Evolutionary conservation across 2,329 filamentous ascomycete genomes (phyloP), one percentile per base, ranked within the genome.

Genomic region (Colletotrichum aenigma): DNA sequence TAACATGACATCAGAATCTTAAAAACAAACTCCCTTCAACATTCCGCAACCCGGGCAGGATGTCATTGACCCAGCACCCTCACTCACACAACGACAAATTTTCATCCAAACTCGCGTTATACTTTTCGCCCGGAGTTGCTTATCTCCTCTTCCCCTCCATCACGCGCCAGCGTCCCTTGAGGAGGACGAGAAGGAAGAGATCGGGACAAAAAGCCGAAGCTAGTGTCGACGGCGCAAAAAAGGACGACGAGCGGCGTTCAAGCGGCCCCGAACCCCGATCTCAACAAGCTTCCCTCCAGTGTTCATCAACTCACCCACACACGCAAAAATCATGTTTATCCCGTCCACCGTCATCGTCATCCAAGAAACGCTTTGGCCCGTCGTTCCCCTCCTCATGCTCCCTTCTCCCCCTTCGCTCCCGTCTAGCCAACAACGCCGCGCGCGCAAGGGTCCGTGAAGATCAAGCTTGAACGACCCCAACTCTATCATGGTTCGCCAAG

Each of bases 31-130:
- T 64, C 18, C 34, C 28, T 32, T 32, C 32, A 48, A 48, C n/a
- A 48, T 48, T 48, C 43, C 43, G 2, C 43, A 48, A 48, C n/a
- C 43, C 10, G 10, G n/a, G 43, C n/a, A 21, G n/a, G 7, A 48
- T 48, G 43, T 48, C 43, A 48, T 48, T 21, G 9, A 48, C 43
- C 43, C n/a, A 48, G n/a, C 43, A 48, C 43, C 43, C 43, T 48
- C 38, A 43, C 38, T 38, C 18, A n/a, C 18, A 43, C 38, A n/a
- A n/a, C 21, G 13, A n/a, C 6, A 36, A n/a, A 43, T 6, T 43
- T 34, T 30, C 65, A 62, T 73, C 70, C 71, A 68, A 74, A 58
- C 71, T 64, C 58, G 32, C 32, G 15, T 70, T 64, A 65, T 24
- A 34, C 71, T 65, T 70, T 65, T 32, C 21, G 58, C 66, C 66